phyloP scores from a whole-genome alignment of 192 early-diverging fungal species.

The Coemansia sp. region DNA sequence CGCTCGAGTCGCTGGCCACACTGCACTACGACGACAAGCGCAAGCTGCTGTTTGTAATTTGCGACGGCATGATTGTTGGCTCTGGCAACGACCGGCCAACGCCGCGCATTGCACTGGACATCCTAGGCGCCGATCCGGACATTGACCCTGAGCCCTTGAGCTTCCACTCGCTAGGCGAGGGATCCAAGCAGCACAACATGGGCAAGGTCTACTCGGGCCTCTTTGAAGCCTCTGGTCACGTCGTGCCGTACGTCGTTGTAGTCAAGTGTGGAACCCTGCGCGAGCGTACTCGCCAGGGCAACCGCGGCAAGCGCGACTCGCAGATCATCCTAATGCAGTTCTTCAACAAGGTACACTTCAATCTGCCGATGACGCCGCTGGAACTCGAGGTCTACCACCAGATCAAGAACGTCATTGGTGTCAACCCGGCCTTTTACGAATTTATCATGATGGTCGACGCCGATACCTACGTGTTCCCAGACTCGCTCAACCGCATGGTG shows the following conservation, averaged over 20 bases:
- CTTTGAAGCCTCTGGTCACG: conserved; percentile 87
- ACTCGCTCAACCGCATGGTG: conserved; percentile 95
- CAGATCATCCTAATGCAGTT: conserved; percentile 98
- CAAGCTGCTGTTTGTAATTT: conserved; percentile 93
- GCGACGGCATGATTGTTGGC: conserved; percentile 97
- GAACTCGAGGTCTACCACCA: conserved; percentile 98
- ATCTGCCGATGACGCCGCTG: conserved; percentile 91
- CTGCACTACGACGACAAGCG: conserved; percentile 97
- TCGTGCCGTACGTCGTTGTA: conserved; percentile 93
- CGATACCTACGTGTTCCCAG: conserved; percentile 90
- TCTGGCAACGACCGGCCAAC: conserved; percentile 96
- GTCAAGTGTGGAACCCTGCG: conserved; percentile 88
- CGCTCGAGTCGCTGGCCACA: conserved; percentile 89
- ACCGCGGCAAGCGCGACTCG: conserved; percentile 98
- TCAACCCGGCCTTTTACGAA: conserved; percentile 97
- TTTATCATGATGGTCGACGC: conserved; percentile 98
- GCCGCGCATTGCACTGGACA: conserved; percentile 94
- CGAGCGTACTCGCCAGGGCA: conserved; percentile 88
- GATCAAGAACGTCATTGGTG: conserved; percentile 99
- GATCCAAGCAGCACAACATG: conserved; percentile 91
- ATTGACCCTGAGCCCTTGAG: conserved; percentile 81
- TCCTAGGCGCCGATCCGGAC: conserved; percentile 86
- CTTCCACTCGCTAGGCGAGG: conserved; percentile 88
- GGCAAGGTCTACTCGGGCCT: conserved; percentile 97
- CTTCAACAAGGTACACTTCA: conserved; percentile 95